phyloP scores from a whole-genome alignment of 345 rosid species.

The Eucalyptus curtisii region DNA sequence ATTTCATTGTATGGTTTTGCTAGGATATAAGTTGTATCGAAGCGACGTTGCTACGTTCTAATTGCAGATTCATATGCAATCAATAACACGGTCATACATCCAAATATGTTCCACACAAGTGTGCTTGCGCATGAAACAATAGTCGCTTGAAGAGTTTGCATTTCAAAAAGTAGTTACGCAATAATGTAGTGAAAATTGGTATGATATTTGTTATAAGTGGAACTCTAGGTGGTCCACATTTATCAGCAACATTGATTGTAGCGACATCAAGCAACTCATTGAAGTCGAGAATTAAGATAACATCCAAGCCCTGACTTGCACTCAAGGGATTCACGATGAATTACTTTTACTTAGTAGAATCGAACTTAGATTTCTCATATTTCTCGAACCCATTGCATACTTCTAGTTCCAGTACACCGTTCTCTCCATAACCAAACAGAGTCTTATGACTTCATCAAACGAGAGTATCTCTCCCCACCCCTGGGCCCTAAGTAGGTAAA shows the following conservation, averaged over 20 bases:
- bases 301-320: not conserved
- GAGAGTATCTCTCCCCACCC: not conserved
- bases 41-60: not conserved
- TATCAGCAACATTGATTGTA: not conserved
- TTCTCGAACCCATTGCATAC: not conserved
- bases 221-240: not conserved
- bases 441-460: not conserved
- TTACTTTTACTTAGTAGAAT: not conserved
- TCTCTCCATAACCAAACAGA: not conserved
- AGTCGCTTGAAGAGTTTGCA: rapidly evolving
- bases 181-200: not conserved
- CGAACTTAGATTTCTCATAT: not conserved
- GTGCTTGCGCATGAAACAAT: not conserved
- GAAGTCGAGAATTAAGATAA: not conserved
- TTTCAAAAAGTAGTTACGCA: not conserved
- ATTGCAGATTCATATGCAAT: not conserved
- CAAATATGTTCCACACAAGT: not conserved
- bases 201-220: not conserved
- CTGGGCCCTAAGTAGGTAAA: not conserved
- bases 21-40: not conserved
- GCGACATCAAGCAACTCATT: not conserved
- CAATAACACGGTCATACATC: not conserved
- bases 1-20: not conserved
- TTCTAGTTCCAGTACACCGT: not conserved
- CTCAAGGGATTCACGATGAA: not conserved